phyloP scores from a whole-genome alignment of 805 yeast genomes.

The Ogataea allantospora region DNA sequence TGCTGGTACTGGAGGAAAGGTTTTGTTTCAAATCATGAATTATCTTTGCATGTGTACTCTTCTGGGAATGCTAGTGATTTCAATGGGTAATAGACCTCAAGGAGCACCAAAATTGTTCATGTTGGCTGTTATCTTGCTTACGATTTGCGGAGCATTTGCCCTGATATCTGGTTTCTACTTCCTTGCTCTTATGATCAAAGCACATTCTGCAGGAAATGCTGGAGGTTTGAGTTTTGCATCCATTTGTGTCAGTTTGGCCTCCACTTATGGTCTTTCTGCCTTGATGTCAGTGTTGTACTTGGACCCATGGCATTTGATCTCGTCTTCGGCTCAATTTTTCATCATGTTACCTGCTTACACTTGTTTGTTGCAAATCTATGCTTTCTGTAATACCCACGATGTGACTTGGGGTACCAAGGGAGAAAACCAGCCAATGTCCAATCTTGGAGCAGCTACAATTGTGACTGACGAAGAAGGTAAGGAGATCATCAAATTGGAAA shows the following conservation, averaged over 20 bases:
- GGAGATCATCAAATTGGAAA: constrained; percentile 78
- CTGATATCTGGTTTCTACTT: constrained; percentile 80
- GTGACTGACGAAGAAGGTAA: constrained; percentile 78
- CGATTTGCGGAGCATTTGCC: constrained; percentile 79
- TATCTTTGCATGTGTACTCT: constrained; percentile 79
- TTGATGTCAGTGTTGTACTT: constrained; percentile 79
- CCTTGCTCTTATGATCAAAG: constrained; percentile 55
- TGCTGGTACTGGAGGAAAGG: constrained; percentile 72
- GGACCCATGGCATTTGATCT: constrained; percentile 95
- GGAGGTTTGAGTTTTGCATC: constrained; percentile 58
- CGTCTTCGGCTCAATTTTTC: constrained; percentile 86
- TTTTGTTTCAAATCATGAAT: constrained; percentile 81
- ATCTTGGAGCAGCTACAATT: constrained; percentile 77
- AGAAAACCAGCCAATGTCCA: constrained; percentile 69
- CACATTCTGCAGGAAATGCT: constrained; percentile 35
- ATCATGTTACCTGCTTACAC: constrained; percentile 87
- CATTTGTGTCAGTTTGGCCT: constrained; percentile 77
- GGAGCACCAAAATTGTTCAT: constrained; percentile 84
- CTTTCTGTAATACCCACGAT: constrained; percentile 97
- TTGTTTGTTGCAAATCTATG: constrained; percentile 90
- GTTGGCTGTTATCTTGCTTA: constrained; percentile 65
- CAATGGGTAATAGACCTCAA: constrained; percentile 97
- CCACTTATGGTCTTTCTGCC: constrained; percentile 88
- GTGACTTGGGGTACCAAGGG: constrained; percentile 99
- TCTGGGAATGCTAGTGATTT: constrained; percentile 84